phyloP scores from a whole-genome alignment of 768 basidiomycete species.

The Lactarius deliciosus region DNA sequence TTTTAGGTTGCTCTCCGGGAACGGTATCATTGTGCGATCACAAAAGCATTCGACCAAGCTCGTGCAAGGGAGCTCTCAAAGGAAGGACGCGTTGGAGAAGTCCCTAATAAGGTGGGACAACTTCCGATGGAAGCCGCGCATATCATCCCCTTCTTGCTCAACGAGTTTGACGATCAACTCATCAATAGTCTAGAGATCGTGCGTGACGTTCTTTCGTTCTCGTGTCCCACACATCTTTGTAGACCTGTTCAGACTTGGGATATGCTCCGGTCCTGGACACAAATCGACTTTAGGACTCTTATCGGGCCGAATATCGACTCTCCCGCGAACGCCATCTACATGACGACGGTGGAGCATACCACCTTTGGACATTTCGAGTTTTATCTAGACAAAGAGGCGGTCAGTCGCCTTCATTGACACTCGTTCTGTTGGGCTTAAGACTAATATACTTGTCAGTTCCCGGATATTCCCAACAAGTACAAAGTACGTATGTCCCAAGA shows the following conservation, averaged over 20 bases:
- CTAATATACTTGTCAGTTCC: not conserved
- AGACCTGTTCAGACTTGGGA: not conserved
- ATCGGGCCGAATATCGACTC: not conserved
- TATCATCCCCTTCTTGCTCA: not conserved
- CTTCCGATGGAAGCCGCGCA: not conserved
- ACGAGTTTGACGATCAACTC: not conserved
- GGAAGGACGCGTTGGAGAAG: not conserved
- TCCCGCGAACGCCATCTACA: not conserved
- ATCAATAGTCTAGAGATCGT: not conserved
- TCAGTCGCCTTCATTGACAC: not conserved
- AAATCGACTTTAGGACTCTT: not conserved
- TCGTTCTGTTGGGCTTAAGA: not conserved
- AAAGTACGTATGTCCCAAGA: not conserved
- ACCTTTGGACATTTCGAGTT: not conserved
- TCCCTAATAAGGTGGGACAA: not conserved
- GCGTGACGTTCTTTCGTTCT: not conserved
- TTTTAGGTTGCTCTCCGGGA: not conserved
- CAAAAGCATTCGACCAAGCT: not conserved
- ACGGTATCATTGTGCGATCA: not conserved
- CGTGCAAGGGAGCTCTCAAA: not conserved
- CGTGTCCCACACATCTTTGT: not conserved
- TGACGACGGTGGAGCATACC: not conserved
- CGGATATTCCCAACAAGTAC: not conserved
- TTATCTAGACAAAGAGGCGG: not conserved
- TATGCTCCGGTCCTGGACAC: not conserved